Base-by-base conservation (phyloP, 176 grass and related monocot genomes). In the Hsuehochloa calcarea region DNA sequence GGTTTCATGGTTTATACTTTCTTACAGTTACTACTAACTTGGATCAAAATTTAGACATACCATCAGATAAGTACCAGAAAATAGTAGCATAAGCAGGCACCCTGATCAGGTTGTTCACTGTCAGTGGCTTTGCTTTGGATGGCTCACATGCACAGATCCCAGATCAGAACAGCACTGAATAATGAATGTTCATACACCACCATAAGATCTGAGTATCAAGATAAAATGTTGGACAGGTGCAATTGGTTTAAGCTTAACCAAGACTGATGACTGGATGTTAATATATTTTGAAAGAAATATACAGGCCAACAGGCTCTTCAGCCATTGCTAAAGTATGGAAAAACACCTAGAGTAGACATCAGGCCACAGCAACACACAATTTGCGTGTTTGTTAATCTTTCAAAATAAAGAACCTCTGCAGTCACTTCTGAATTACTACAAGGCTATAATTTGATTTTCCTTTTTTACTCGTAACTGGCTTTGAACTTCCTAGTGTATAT, bases 71-170 rank as follows among this genome's bases (percentile, higher is more conserved):
- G 8, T 31, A 29, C 58, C 4, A 45, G 43, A 35, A 23, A 49
- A 6, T 29, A 40, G 22, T 29, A 50, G 76, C 43, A 41, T 44
- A 80, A 39, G 65, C 14, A 73, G 58, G 29, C 14, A 79, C 8
- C 35, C 31, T 52, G 31, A 72, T 20, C 41, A 65, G 43, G 34
- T 11, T 84, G 34, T 38, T 51, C 76, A 52, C 10, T 54, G 68
- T 1, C 22, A 80, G 37, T 77, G 10, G 16, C 37, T 52, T 76
- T 77, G n/a, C 5, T 39, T 80, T 10, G 44, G 68, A 52, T 77
- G 37, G 72, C 63, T 65, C 84, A 86, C 31, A 65, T 73, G 84
- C 68, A 65, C 43, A 41, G 43, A 80, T 52, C 55, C 45, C 41
- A 73, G 22, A 86, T 72, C 79, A 75, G 22, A 82, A 75, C 35